These are phyloP conservation scores for Didymella exigua DNA, from an alignment of 2,329 filamentous ascomycete species.

Conservation along the genomic window DNA sequence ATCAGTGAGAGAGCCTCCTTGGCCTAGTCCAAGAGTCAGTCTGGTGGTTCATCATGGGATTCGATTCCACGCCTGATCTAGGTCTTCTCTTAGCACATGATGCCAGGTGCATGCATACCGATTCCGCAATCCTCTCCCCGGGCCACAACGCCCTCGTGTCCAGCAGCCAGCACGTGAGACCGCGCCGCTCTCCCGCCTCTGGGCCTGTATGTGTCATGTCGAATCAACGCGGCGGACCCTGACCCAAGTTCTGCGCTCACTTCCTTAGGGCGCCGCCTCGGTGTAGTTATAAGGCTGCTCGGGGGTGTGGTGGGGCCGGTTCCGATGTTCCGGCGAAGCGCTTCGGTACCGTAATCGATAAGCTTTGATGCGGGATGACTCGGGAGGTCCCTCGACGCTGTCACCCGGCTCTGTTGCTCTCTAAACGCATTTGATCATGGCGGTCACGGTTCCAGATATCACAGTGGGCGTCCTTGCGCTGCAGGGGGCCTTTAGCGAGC, in stretches of 20 bases:
- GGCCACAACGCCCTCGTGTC: conserved; percentile 57
- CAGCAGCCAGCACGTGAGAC: conserved; percentile 56
- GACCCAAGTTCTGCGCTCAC: neutral
- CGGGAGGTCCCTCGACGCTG: neutral
- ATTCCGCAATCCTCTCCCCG: conserved; percentile 49
- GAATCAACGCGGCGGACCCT: neutral
- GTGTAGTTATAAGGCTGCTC: conserved; percentile 20
- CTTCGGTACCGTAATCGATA: conserved; percentile 14
- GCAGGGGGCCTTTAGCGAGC: conserved; percentile 92
- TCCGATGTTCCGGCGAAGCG: conserved; percentile 4
- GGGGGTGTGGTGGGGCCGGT: conserved; percentile 24
- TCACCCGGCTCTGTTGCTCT: neutral
- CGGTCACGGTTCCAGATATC: conserved; percentile 40
- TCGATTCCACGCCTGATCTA: neutral
- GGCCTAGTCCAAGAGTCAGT: conserved; percentile 41
- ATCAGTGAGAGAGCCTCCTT: conserved; percentile 51
- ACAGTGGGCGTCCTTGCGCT: conserved; percentile 73
- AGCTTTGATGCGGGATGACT: conserved; percentile 10
- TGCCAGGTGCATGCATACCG: conserved; percentile 4
- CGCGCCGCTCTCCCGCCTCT: conserved; percentile 14
- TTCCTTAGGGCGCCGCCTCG: neutral
- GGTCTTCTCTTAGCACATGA: neutral
- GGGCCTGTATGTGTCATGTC: conserved; percentile 24
- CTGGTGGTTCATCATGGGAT: neutral
- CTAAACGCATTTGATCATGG: conserved; percentile 26